Percentiles rank a stretch among this genome's conserved stretches.
phyloP scores from a whole-genome alignment of 139 green algal species.

The Chlamydomonas urium region DNA sequence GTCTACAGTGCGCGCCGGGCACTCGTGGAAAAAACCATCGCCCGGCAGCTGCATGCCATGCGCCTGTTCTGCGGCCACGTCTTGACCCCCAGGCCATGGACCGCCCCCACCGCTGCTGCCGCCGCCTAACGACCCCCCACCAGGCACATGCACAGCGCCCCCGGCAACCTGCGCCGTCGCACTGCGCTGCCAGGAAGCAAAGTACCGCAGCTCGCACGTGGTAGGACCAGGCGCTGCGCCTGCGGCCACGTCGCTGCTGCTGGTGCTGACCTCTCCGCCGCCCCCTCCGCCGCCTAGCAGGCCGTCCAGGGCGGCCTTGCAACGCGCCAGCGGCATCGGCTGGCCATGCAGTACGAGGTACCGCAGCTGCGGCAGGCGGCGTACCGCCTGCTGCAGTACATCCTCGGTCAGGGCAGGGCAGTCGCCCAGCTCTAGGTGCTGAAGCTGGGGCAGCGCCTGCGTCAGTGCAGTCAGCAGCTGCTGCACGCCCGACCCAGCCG shows the following conservation, averaged over 20 bases:
- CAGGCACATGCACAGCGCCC: background rate
- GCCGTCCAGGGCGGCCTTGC: background rate
- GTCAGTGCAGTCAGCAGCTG: background rate
- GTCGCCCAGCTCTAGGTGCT: constrained; percentile 12
- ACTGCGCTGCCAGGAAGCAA: background rate
- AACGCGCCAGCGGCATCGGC: background rate
- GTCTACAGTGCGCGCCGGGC: no score
- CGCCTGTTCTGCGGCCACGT: no score
- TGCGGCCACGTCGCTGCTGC: no score
- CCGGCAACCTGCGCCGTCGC: background rate
- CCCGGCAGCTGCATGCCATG: no score
- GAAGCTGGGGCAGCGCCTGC: background rate
- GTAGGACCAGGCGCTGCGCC: no score
- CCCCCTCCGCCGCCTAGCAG: no score
- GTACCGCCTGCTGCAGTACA: background rate
- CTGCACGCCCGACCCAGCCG: background rate
- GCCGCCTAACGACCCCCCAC: no score
- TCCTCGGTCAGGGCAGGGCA: background rate
- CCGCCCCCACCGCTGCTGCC: no score
- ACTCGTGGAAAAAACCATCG: no score
- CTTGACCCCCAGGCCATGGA: no score
- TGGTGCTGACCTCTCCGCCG: no score
- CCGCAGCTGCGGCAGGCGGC: background rate
- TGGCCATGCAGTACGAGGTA: constrained; percentile 12
- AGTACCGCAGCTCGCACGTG: background rate